A percentile compares a stretch with the other conserved stretches of the same genome.
Evolutionary conservation across 768 basidiomycete species (phyloP).

Genomic region (Cubamyces lactineus): DNA sequence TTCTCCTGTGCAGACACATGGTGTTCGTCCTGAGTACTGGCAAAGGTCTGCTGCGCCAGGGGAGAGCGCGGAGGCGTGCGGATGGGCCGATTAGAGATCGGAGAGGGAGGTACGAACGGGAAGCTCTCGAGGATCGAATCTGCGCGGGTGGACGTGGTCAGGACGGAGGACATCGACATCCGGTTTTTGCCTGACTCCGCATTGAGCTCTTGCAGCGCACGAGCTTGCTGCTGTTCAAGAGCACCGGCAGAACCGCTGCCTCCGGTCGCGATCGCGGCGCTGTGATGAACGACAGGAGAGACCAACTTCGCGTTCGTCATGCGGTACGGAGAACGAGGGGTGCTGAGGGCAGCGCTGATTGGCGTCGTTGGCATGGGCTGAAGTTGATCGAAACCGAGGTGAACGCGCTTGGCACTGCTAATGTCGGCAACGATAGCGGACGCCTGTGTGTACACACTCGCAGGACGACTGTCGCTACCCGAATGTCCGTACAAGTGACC

Average conservation of each 20-base stretch:
- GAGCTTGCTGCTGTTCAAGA: conserved; percentile 70
- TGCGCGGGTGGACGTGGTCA: conserved; percentile 70
- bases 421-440: conserved; percentile 52
- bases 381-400: conserved; percentile 52
- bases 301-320: conserved; percentile 68
- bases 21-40: conserved; percentile 23
- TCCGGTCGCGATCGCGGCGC: conserved; percentile 29
- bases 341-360: conserved; percentile 32
- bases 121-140: conserved; percentile 88
- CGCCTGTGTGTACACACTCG: conserved; percentile 66
- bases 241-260: conserved; percentile 30
- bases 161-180: conserved; percentile 66
- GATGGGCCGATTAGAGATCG: conserved; percentile 80
- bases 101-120: conserved; percentile 88
- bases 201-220: conserved; percentile 63
- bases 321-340: conserved; percentile 52
- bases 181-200: conserved; percentile 41
- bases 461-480: conserved; percentile 50
- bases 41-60: conserved; percentile 59
- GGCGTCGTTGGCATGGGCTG: conserved; percentile 29
- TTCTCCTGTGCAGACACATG: conserved; percentile 14
- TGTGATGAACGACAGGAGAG: conserved; percentile 42
- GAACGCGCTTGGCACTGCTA: conserved; percentile 68
- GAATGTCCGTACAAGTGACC: conserved; percentile 24
- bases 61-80: conserved; percentile 79